Evolutionary conservation across 306 rosid genomes (phyloP), one percentile per base, ranked within the genome.

Genomic region (Acmispon strigosus): DNA sequence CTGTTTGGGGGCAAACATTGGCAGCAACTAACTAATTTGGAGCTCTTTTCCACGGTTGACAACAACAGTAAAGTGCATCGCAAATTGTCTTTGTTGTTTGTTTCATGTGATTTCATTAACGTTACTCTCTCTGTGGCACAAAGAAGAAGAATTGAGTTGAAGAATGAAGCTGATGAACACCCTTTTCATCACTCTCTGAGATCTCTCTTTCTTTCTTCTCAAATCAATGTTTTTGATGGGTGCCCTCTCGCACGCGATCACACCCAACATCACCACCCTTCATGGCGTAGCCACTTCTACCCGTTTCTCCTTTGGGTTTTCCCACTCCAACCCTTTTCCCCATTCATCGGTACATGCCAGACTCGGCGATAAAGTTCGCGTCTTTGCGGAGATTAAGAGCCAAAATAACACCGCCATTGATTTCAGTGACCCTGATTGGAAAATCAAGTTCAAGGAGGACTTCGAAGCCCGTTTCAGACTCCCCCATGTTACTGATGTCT

Each of bases 381-480:
- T 80, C 53, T 82, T 59, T 71, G 69, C 85, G 0, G 75, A 65
- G 53, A 49, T 77, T 22, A 83, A 77, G 77, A 79, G 50, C 59
- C 84, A 69, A 3, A 69, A 24, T 41, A 45, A 66, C n/a, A 37
- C 34, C 50, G 17, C 62, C 10, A 62, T 91, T 69, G 96, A 94
- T 78, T 87, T 82, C 80, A 75, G 62, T 64, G 95, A 94, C 84
- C 92, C 97, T 60, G 86, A 83, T 69, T 94, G 99, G 97, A 87
- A 87, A 65, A 69, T 73, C 42, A 89, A 83, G 86, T 94, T 85
- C 60, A 85, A 89, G 66, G 39, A 52, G 9, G 91, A 94, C 14
- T 91, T 94, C 43, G 91, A 81, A 70, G 49, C 17, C 2, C 97
- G 99, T 60, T 94, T 94, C 78, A 78, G 78, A 29, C 82, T 89